Base-by-base conservation (phyloP, 805 yeast species). In the Barnettozyma sucrosica region DNA sequence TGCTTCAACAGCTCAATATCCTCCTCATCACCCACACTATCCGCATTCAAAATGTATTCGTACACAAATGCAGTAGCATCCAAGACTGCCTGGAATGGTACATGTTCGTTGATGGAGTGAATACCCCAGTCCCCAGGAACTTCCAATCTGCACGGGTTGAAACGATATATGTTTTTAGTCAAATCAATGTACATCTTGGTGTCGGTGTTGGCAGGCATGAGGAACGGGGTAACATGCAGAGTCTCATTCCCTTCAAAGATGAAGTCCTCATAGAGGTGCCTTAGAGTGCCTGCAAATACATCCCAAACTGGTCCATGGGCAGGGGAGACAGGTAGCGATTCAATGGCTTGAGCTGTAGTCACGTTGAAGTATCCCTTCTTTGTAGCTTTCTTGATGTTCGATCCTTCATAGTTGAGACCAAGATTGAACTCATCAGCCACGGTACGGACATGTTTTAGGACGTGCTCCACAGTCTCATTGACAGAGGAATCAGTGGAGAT, bases 181-280 rank as follows among this genome's bases (percentile, higher is more conserved):
- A 85, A 65, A 41, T 66, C 61, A 87, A 87, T 81, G 64, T 81
- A 85, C 56, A 74, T 71, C 49, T 71, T 69, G 7, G 89, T 83
- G 59, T 85, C 92, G 2, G 90, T 85, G 61, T 83, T 84, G 19
- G 83, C 89, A 7, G 84, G 71, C 74, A 80, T 76, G 39, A 83
- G 24, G 41, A 43, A 41, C 28, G 52, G 52, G 8, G 52, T 43
- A 16, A 81, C 70, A 57, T 81, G 85, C 39, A 74, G 66, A 1
- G 89, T 82, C 63, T 49, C 52, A 30, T 33, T 37, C 11, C 80
- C 85, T 7, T 85, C 25, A 16, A 49, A 45, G 21, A 51, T 69
- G 44, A 75, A 64, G 47, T 77, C 80, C 56, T 76, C 79, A 52
- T 71, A 78, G 16, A 78, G 69, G 54, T 78, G 75, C 57, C 81